These are phyloP conservation scores for Fusarium chuoi DNA, from an alignment of 2,329 filamentous ascomycete species.

Conservation along the genomic window DNA sequence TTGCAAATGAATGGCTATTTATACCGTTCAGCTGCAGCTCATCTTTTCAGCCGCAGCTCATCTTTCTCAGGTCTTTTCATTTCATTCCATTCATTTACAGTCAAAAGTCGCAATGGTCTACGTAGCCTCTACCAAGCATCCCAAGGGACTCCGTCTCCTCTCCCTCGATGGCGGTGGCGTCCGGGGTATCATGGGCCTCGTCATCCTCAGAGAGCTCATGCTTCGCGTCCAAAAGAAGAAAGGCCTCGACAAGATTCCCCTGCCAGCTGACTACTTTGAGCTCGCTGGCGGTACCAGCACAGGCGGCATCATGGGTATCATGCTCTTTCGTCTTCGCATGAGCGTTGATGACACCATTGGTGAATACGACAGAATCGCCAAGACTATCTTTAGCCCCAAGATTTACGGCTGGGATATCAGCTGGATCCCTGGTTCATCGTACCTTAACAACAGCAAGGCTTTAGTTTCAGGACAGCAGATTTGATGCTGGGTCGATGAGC, in stretches of 20 bases:
- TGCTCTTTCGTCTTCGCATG: slow-evolving; percentile 38
- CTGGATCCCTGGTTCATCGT: not conserved
- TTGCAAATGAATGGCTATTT: not conserved
- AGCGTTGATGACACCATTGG: slow-evolving; percentile 23
- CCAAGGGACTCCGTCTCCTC: slow-evolving; percentile 1
- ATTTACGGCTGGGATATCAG: slow-evolving; percentile 24
- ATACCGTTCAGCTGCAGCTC: not conserved
- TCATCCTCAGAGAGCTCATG: slow-evolving; percentile 16
- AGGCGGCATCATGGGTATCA: slow-evolving; percentile 30
- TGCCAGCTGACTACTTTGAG: slow-evolving; percentile 29
- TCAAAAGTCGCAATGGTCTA: not conserved
- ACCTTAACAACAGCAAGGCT: slow-evolving; percentile 26
- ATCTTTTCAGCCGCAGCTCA: no score
- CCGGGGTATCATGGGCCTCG: slow-evolving; percentile 11
- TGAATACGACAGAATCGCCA: slow-evolving; percentile 30
- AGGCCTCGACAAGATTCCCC: not conserved
- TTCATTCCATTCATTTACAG: not conserved
- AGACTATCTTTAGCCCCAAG: slow-evolving; percentile 30
- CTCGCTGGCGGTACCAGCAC: slow-evolving; percentile 33
- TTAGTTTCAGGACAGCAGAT: slow-evolving; percentile 27
- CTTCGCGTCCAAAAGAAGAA: slow-evolving; percentile 1
- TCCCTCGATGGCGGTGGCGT: slow-evolving; percentile 9
- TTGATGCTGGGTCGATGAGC: slow-evolving; percentile 18
- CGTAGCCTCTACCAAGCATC: not conserved
- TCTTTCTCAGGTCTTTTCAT: accelerated